Conservation (phyloP, 352 stramenopile species). For the Phytopythium helicoides region DNA sequence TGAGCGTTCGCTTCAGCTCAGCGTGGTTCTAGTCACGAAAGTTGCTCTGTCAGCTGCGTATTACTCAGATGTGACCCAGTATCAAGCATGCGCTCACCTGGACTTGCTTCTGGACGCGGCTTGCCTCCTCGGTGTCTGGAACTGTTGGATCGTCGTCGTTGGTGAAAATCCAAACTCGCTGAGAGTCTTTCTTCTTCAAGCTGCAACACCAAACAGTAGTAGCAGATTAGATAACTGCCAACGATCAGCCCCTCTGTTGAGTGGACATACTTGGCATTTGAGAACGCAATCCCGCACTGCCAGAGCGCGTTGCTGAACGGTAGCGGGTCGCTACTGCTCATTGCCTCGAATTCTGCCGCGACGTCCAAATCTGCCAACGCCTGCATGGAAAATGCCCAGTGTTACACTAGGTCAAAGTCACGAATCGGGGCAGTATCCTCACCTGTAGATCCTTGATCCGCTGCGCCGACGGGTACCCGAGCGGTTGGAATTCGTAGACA, state of each 20-base stretch:
- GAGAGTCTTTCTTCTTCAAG: conserved; percentile 84
- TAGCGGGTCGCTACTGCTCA: conserved; percentile 55
- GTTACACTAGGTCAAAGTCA: no score
- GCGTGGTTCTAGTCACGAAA: conserved; percentile 52
- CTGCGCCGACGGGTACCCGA: conserved; percentile 67
- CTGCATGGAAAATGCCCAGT: conserved; percentile 15
- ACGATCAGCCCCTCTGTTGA: no score
- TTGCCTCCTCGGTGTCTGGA: conserved; percentile 55
- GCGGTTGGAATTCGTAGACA: conserved; percentile 74
- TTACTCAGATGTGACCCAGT: background rate
- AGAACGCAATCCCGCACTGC: conserved; percentile 81
- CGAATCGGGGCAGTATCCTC: background rate
- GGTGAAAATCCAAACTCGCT: conserved; percentile 86
- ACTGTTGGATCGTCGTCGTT: conserved; percentile 62
- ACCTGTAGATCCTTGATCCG: conserved; percentile 76
- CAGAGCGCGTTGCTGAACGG: conserved; percentile 82
- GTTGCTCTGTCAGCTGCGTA: no score
- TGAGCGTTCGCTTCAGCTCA: conserved; percentile 70
- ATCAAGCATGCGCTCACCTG: conserved; percentile 28
- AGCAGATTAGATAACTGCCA: background rate
- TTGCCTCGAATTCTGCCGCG: conserved; percentile 42
- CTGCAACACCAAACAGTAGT: conserved; percentile 17
- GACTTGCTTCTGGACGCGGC: conserved; percentile 71
- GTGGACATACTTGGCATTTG: conserved; percentile 59
- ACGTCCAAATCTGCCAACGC: conserved; percentile 49